A percentile compares a stretch with the other conserved stretches of the same genome.
Conservation (phyloP, 2,329 filamentous ascomycete species). For the Verticillium albo-atrum region DNA sequence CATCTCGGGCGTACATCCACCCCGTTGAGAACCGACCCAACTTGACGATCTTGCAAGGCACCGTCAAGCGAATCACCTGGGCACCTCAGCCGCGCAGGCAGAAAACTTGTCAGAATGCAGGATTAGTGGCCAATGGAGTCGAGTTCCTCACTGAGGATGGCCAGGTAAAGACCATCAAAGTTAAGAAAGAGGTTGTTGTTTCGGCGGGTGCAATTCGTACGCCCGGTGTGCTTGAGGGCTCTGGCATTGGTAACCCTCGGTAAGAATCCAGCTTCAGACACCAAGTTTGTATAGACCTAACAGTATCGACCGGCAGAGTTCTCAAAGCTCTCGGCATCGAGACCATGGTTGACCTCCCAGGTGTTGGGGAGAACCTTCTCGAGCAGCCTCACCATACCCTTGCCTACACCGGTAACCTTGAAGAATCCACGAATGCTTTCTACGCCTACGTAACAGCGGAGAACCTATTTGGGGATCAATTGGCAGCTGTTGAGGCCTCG, state of each 20-base stretch:
- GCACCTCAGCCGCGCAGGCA: background rate
- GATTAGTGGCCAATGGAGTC: constrained; percentile 24
- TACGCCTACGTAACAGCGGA: constrained; percentile 26
- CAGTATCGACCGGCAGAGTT: constrained; percentile 19
- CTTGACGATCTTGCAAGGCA: constrained; percentile 32
- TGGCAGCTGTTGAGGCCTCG: constrained; percentile 15
- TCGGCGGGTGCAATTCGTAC: constrained; percentile 46
- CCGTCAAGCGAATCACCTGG: constrained; percentile 26
- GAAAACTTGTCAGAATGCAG: constrained; percentile 2
- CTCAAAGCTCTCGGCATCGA: constrained; percentile 36
- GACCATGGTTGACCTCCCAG: constrained; percentile 37
- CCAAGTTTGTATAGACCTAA: constrained; percentile 5
- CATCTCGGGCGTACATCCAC: constrained; percentile 36
- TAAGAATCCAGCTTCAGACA: constrained; percentile 10
- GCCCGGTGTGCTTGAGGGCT: constrained; percentile 47
- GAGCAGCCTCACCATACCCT: constrained; percentile 38
- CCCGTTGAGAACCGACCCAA: constrained; percentile 31
- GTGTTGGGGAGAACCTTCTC: constrained; percentile 49
- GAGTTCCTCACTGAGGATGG: constrained; percentile 32
- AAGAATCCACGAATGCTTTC: constrained; percentile 16
- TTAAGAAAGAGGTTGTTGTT: constrained; percentile 40
- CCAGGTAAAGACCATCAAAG: constrained; percentile 24
- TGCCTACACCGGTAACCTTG: constrained; percentile 3
- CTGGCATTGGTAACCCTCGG: constrained; percentile 42
- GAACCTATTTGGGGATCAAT: constrained; percentile 26